Evolutionary conservation across 2,329 filamentous ascomycete species (phyloP).

Genomic region (Tympanopsis confertula): DNA sequence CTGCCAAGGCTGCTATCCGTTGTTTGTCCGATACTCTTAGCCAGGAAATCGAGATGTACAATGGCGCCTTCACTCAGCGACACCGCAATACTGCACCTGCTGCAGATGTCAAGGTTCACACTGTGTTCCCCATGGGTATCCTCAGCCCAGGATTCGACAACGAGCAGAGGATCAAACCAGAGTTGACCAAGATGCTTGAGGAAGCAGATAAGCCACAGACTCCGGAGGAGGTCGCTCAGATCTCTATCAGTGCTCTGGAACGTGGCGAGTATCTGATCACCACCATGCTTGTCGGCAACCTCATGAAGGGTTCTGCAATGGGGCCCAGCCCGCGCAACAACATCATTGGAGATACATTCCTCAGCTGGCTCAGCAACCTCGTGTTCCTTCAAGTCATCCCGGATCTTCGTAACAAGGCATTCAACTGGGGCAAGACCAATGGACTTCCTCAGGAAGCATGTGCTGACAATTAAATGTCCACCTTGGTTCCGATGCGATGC

Average conservation of each 20-base stretch:
- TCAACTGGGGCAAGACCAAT: not conserved
- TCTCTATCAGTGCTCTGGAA: slow-evolving; percentile 46
- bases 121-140: slow-evolving; percentile 56
- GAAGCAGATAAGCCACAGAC: slow-evolving; percentile 23
- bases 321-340: not conserved
- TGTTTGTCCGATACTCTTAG: slow-evolving; percentile 52
- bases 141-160: slow-evolving; percentile 37
- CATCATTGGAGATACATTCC: not conserved
- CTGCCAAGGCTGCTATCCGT: slow-evolving; percentile 56
- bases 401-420: not conserved
- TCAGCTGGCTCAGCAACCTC: slow-evolving; percentile 1
- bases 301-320: slow-evolving; percentile 10
- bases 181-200: slow-evolving; percentile 22
- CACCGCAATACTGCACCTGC: not conserved
- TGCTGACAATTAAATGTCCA: too few relatives aligned
- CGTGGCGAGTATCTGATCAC: slow-evolving; percentile 51
- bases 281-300: slow-evolving; percentile 26
- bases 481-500: too few relatives aligned
- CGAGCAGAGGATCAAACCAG: slow-evolving; percentile 22
- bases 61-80: slow-evolving; percentile 6
- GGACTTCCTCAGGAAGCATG: too few relatives aligned
- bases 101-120: slow-evolving; percentile 41
- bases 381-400: slow-evolving; percentile 1
- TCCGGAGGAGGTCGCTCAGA: slow-evolving; percentile 46
- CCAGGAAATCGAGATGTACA: slow-evolving; percentile 37